Percentiles rank a stretch among this genome's conserved stretches.
Evolutionary conservation across 2,329 filamentous ascomycete species (phyloP).

Genomic region (Trichoderma atroviride): DNA sequence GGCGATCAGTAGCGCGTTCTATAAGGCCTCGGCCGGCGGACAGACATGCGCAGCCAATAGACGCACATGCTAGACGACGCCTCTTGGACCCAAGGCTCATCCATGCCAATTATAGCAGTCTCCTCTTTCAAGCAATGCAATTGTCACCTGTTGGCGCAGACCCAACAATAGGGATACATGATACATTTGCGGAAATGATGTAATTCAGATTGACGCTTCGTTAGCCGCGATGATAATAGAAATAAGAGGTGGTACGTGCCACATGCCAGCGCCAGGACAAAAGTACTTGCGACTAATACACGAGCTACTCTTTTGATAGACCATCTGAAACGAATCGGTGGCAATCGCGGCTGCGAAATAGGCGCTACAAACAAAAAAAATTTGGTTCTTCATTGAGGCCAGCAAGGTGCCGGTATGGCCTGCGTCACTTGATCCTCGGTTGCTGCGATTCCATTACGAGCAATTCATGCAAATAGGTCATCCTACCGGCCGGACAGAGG

Average conservation of each 20-base stretch:
- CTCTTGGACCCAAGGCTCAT: neutral
- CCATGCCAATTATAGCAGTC: conserved; percentile 1
- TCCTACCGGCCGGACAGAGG: conserved; percentile 14
- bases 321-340: conserved; percentile 8
- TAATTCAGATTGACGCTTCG: conserved; percentile 24
- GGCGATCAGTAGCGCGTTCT: conserved; percentile 21
- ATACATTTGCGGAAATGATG: conserved; percentile 17
- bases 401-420: neutral
- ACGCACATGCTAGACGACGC: conserved; percentile 12
- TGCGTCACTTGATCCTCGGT: neutral
- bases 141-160: conserved; percentile 16
- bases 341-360: conserved; percentile 12
- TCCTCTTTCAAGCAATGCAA: conserved; percentile 6
- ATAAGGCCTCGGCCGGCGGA: conserved; percentile 22
- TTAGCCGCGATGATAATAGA: conserved; percentile 23
- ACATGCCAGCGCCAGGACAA: conserved; percentile 13
- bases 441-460: neutral
- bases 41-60: conserved; percentile 13
- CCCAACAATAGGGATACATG: conserved; percentile 24
- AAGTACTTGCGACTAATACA: neutral
- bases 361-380: neutral
- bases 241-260: conserved; percentile 25
- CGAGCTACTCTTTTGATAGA: conserved; percentile 1
- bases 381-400: neutral
- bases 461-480: conserved; percentile 7